Evolutionary conservation across 768 basidiomycete genomes (phyloP), one percentile per base, ranked within the genome.

Genomic region (Cyathus striatus): DNA sequence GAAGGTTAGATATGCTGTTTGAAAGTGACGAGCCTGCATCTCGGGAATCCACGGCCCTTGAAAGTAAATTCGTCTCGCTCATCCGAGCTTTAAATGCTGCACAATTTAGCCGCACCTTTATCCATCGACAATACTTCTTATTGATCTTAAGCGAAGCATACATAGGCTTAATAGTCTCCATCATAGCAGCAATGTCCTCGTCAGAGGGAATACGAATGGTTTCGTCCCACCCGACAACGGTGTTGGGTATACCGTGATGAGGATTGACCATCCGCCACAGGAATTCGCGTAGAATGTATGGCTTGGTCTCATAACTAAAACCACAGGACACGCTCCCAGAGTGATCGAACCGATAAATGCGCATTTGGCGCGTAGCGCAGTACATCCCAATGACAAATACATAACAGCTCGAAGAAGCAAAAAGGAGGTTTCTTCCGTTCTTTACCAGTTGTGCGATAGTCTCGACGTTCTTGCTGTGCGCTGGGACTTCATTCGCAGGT

Each of bases 301-400:
- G n/a, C 21, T 12, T 12, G 12, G 12, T 33, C 5, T 17, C 10
- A 9, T 30, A 22, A 10, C n/a, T 13, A 21, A 33, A 33, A 4
- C 14, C 13, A 6, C 26, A 32, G 25, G 41, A 42, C 17, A 42
- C 34, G 17, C 27, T 30, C 2, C 17, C 27, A 14, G 41, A 16
- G 17, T 23, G 30, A 23, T 42, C 41, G 32, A 33, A 33, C 2
- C 41, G 41, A 21, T 42, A 42, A 21, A 42, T 42, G 6, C 41
- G 26, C 5, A 21, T 32, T n/a, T n/a, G n/a, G n/a, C n/a, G n/a
- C 23, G 17, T 7, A 23, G 27, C 30, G 10, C 30, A n/a, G 17
- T 35, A 42, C n/a, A 42, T 30, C 4, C 41, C 41, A 17, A 42
- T 14, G 26, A 33, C 32, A 23, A 42, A 42, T 7, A 17, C 27